Evolutionary conservation across 1,139 yeast genomes (phyloP).

Genomic region (Geotrichum aggregatum): DNA sequence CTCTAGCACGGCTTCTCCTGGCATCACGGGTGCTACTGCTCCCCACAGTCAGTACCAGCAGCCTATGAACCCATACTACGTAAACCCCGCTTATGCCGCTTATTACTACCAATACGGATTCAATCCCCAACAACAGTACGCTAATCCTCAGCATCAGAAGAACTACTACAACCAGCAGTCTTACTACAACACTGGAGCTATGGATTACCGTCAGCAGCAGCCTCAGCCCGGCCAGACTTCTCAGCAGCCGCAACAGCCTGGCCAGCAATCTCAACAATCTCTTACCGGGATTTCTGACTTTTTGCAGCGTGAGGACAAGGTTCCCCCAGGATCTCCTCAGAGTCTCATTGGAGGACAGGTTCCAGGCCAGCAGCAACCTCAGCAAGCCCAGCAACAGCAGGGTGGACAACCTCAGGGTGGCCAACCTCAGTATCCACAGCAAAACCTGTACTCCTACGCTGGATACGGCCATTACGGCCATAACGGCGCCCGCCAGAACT

Average conservation of each 20-base stretch:
- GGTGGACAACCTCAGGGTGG: conserved; percentile 1
- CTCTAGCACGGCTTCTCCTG: conserved; percentile 25
- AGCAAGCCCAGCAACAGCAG: conserved; percentile 9
- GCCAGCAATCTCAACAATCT: conserved; percentile 22
- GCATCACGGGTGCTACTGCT: conserved; percentile 26
- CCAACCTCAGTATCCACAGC: conserved; percentile 29
- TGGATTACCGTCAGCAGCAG: conserved; percentile 13
- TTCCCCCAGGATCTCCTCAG: conserved; percentile 31
- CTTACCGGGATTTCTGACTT: conserved; percentile 21
- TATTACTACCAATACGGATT: conserved; percentile 34
- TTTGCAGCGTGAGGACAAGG: conserved; percentile 29
- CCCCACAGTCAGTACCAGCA: conserved; percentile 27
- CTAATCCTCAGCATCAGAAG: conserved; percentile 28
- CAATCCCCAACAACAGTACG: conserved; percentile 31
- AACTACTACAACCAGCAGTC: conserved; percentile 30
- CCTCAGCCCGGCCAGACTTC: background rate
- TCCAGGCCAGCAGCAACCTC: conserved; percentile 17
- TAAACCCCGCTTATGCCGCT: conserved; percentile 34
- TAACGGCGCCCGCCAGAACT: conserved; percentile 19
- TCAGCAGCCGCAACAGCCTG: conserved; percentile 12
- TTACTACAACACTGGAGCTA: conserved; percentile 27
- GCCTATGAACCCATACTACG: conserved; percentile 30
- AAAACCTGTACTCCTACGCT: conserved; percentile 33
- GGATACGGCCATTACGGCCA: conserved; percentile 35
- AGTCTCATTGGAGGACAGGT: conserved; percentile 21